Evolutionary conservation across 768 basidiomycete genomes (phyloP), one percentile per base, ranked within the genome.

Genomic region (Termitomyces sp.): DNA sequence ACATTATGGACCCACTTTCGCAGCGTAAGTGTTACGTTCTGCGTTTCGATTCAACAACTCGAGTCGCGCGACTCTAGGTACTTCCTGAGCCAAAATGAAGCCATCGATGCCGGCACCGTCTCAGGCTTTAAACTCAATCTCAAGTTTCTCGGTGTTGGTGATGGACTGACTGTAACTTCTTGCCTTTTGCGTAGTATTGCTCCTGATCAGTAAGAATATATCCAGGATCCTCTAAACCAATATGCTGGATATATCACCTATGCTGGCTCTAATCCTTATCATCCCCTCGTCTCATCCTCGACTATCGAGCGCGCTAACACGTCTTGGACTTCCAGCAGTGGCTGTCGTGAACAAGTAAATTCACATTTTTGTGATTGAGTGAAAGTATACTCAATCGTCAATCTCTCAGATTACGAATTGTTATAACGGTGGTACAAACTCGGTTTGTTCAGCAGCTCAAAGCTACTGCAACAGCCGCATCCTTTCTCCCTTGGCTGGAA

Each of bases 1-100:
- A 1, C 87, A 88, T 62, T 88, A 86, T 65, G 87, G 82, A 2
- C 87, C 87, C 0, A 76, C 79, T 36, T 88, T 88, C 59, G 85
- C 86, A 54, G 77, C 82, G 63, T 78, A 59, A 62, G 74, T 28
- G 9, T n/a, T 53, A n/a, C 45, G 50, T 18, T 22, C 22, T 56
- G 38, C 26, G 20, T 28, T 53, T n/a, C 13, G 13, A 40, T 32
- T 5, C 24, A n/a, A 47, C 14, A 16, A 2, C 11, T 36, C 14
- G 5, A 36, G 18, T 3, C 47, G 1, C 22, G 26, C 13, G 14
- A 47, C 30, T 32, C 13, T 54, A 81, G 75, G 4, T 72, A 83
- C 60, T 83, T 87, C 75, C 72, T 86, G 5, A 63, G 76, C 5
- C 84, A 86, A 67, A 86, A 87, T 56, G 71, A 76, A 30, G 82